phyloP scores from a whole-genome alignment of 1,139 yeast species.

The Maudiozyma humilis region DNA sequence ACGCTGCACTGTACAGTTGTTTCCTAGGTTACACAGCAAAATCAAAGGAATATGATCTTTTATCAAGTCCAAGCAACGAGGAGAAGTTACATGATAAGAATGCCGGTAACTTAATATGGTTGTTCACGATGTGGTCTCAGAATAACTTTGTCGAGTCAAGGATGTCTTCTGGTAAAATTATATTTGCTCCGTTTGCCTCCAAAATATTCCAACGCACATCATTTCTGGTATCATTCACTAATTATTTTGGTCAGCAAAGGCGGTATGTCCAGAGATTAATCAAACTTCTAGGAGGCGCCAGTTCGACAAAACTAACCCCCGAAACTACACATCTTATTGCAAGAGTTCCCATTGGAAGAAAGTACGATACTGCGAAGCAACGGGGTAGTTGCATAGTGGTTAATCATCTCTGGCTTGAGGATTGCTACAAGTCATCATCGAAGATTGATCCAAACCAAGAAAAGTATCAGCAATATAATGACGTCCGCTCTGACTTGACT shows the following conservation, averaged over 20 bases:
- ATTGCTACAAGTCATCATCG: slow-evolving; percentile 31
- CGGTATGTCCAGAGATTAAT: slow-evolving; percentile 60
- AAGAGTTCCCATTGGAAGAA: slow-evolving; percentile 60
- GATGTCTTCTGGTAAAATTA: slow-evolving; percentile 35
- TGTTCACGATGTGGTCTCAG: slow-evolving; percentile 54
- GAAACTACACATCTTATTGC: slow-evolving; percentile 68
- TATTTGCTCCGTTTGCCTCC: slow-evolving; percentile 66
- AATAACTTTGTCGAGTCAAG: slow-evolving; percentile 52
- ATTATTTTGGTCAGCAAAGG: slow-evolving; percentile 80
- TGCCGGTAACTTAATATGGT: slow-evolving; percentile 70
- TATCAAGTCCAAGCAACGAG: slow-evolving; percentile 23
- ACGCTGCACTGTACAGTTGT: slow-evolving; percentile 38
- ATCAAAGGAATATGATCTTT: slow-evolving; percentile 44
- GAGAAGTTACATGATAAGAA: slow-evolving; percentile 11
- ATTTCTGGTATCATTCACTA: slow-evolving; percentile 58
- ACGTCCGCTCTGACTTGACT: slow-evolving; percentile 4
- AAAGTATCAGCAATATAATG: slow-evolving; percentile 8
- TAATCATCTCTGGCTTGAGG: slow-evolving; percentile 89
- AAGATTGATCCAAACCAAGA: slow-evolving; percentile 11
- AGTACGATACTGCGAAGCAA: slow-evolving; percentile 59
- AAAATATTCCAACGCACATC: slow-evolving; percentile 44
- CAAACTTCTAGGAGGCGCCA: slow-evolving; percentile 63
- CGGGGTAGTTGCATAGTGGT: slow-evolving; percentile 57
- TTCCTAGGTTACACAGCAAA: slow-evolving; percentile 58
- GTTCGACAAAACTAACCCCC: slow-evolving; percentile 60